A percentile compares a stretch with the other conserved stretches of the same genome.
These are phyloP conservation scores for Thielaviopsis populi DNA, from an alignment of 2,329 filamentous ascomycete genomes.

Conservation along the genomic window DNA sequence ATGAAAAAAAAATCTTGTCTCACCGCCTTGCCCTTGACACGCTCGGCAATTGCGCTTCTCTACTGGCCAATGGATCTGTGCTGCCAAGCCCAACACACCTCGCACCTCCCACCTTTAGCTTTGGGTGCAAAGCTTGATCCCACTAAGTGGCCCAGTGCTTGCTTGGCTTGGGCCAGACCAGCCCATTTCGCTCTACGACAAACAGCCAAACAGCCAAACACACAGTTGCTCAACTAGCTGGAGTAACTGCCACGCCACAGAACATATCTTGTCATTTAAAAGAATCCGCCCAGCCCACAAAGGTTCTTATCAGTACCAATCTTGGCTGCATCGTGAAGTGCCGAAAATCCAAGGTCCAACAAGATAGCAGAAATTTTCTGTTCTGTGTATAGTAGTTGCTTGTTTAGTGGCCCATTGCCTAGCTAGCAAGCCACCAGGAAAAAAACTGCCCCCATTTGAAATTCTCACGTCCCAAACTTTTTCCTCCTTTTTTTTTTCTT, in stretches of 20 bases:
- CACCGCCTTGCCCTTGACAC: not conserved
- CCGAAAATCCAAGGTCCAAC: not conserved
- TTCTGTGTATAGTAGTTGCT: not conserved
- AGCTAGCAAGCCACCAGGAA: not conserved
- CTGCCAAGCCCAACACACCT: not conserved
- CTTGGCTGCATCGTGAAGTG: not conserved
- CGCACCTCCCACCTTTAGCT: not conserved
- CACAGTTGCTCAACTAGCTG: too few species aligned
- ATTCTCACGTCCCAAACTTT: not conserved
- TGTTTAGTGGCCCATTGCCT: not conserved
- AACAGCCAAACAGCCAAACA: too few species aligned
- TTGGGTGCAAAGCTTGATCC: not conserved
- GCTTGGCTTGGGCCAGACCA: not conserved
- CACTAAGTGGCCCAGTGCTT: too few species aligned
- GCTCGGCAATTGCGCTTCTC: not conserved
- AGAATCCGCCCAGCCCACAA: slow-evolving; percentile 1
- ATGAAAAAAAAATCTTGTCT: not conserved
- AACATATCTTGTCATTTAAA: not conserved
- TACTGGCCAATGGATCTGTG: not conserved
- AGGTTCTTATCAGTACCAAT: not conserved
- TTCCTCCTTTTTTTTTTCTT: not conserved
- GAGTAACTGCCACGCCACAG: not conserved
- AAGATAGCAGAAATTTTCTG: not conserved
- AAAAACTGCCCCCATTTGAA: not conserved
- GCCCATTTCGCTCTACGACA: not conserved